phyloP scores from a whole-genome alignment of 495 filamentous ascomycete species.

The Talaromyces stipitatus region DNA sequence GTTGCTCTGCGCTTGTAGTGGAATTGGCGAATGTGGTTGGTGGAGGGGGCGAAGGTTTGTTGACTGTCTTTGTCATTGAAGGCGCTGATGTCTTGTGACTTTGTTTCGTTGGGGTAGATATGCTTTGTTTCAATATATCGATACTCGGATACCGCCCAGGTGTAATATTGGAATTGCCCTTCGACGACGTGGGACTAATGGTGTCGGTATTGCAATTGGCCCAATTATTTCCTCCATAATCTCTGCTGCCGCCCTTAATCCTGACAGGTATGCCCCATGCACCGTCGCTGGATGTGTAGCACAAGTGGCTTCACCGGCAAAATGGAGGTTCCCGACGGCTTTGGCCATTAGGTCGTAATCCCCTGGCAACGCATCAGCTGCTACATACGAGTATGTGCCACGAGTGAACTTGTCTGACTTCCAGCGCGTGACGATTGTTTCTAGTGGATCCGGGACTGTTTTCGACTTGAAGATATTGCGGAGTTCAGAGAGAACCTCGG shows the following conservation, averaged over 20 bases:
- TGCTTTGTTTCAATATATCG: neutral
- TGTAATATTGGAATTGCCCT: slow-evolving; percentile 21
- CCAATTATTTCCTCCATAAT: slow-evolving; percentile 72
- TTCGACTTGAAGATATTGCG: slow-evolving; percentile 54
- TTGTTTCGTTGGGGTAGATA: neutral
- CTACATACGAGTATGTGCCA: slow-evolving; percentile 92
- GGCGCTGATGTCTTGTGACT: neutral
- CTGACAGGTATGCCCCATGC: slow-evolving; percentile 92
- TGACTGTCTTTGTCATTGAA: neutral
- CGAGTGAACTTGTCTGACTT: slow-evolving; percentile 78
- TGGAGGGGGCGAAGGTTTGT: slow-evolving; percentile 25
- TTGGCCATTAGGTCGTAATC: slow-evolving; percentile 94
- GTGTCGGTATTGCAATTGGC: slow-evolving; percentile 66
- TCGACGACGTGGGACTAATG: slow-evolving; percentile 56
- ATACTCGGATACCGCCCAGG: slow-evolving; percentile 12
- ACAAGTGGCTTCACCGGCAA: slow-evolving; percentile 94
- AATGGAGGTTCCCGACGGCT: slow-evolving; percentile 79
- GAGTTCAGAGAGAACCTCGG: slow-evolving; percentile 72
- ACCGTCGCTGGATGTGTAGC: slow-evolving; percentile 94
- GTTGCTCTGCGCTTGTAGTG: neutral
- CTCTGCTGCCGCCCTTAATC: slow-evolving; percentile 80
- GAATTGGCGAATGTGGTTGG: slow-evolving; percentile 36
- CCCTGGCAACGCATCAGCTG: slow-evolving; percentile 65
- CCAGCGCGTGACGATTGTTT: slow-evolving; percentile 94
- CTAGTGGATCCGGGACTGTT: slow-evolving; percentile 64